phyloP scores from a whole-genome alignment of 768 basidiomycete species.

The Cyclocybe cylindracea region DNA sequence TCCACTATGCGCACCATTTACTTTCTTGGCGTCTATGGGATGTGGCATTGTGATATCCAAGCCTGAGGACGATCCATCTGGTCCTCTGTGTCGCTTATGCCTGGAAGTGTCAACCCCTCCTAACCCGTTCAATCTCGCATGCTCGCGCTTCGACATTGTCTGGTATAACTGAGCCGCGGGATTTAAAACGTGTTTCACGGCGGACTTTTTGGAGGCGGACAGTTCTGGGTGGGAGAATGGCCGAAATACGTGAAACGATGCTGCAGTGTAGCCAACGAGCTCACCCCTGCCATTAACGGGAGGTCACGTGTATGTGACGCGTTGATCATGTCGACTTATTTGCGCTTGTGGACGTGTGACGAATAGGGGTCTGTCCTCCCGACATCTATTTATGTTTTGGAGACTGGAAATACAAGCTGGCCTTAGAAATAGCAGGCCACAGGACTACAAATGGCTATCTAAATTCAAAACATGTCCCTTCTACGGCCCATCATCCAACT shows the following conservation, averaged over 20 bases:
- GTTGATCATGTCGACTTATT: constrained; percentile 17
- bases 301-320: constrained; percentile 24
- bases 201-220: neutral
- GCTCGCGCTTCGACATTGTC: constrained; percentile 43
- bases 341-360: constrained; percentile 17
- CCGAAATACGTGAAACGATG: constrained; percentile 17
- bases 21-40: constrained; percentile 24
- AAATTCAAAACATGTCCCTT: neutral
- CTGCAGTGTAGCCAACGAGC: constrained; percentile 12
- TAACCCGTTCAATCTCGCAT: constrained; percentile 32
- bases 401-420: neutral
- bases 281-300: constrained; percentile 9
- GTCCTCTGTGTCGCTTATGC: constrained; percentile 45
- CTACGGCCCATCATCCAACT: constrained; percentile 10
- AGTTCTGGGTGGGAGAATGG: constrained; percentile 1
- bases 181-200: no score
- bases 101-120: constrained; percentile 37
- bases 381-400: neutral
- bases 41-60: constrained; percentile 39
- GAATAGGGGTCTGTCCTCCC: neutral
- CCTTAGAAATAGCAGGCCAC: neutral
- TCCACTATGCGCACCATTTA: constrained; percentile 16
- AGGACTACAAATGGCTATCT: neutral
- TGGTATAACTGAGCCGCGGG: neutral
- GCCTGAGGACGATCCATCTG: constrained; percentile 37